Conservation (phyloP, 2,329 filamentous ascomycete genomes). For the Phyllosticta citribraziliensis region DNA sequence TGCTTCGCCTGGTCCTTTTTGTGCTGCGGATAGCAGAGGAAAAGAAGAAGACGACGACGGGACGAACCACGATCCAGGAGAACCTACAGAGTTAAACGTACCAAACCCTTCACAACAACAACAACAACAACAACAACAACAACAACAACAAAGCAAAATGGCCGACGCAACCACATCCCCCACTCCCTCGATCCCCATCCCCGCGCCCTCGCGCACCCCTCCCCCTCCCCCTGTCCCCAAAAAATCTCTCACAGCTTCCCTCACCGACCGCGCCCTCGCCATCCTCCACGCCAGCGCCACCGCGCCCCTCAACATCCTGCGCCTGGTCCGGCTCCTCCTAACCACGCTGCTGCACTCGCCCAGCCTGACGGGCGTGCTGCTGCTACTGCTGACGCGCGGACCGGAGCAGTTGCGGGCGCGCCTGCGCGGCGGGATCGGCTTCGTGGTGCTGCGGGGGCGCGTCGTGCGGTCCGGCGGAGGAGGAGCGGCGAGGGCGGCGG, state of each 20-base stretch:
- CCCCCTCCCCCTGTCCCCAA: background rate
- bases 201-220: background rate
- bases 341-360: background rate
- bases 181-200: no score
- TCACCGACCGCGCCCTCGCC: no score
- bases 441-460: background rate
- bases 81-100: no score
- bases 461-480: background rate
- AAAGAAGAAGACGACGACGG: no score
- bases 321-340: background rate
- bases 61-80: no score
- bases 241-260: background rate
- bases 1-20: no score
- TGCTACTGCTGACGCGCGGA: background rate
- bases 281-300: background rate
- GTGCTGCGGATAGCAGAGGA: no score
- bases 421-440: background rate
- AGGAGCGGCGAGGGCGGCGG: background rate
- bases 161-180: no score
- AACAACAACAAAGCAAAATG: no score
- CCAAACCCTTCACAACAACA: no score
- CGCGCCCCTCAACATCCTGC: background rate
- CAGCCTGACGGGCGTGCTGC: conserved; percentile 1
- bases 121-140: no score
- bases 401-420: background rate